A percentile compares a stretch with the other conserved stretches of the same genome.
These are phyloP conservation scores for Fusarium sp. DNA, from an alignment of 2,329 filamentous ascomycete genomes.

Conservation along the genomic window DNA sequence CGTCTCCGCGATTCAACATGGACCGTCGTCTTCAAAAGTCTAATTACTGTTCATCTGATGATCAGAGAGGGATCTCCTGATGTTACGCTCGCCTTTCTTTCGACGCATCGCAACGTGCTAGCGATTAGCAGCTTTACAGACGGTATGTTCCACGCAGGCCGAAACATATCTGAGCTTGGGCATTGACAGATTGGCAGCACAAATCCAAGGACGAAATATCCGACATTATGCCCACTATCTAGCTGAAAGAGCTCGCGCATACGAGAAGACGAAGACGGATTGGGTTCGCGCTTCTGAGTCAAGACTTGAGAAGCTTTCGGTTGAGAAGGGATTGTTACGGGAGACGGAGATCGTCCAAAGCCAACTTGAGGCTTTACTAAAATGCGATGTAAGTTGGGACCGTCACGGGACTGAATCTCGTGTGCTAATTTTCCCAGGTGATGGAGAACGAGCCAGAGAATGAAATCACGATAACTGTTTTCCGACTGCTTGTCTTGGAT, in stretches of 20 bases:
- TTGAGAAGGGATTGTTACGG: conserved; percentile 91
- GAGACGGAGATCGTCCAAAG: conserved; percentile 92
- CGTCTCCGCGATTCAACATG: conserved; percentile 95
- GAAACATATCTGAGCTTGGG: not conserved
- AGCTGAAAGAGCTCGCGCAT: conserved; percentile 82
- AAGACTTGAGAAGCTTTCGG: conserved; percentile 82
- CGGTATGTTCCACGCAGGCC: conserved; percentile 67
- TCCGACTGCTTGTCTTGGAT: conserved; percentile 89
- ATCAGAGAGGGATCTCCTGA: conserved; percentile 93
- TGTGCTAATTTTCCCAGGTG: conserved; percentile 53
- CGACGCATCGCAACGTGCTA: conserved; percentile 83
- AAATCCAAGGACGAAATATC: conserved; percentile 95
- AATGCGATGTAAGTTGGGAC: conserved; percentile 79
- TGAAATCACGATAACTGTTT: conserved; percentile 95
- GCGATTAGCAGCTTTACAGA: conserved; percentile 93
- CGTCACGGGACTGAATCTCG: not conserved
- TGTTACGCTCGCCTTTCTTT: conserved; percentile 85
- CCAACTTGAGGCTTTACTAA: conserved; percentile 85
- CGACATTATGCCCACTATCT: conserved; percentile 91
- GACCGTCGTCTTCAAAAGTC: conserved; percentile 98
- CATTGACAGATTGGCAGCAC: conserved; percentile 65
- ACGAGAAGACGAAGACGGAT: conserved; percentile 85
- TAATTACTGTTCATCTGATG: conserved; percentile 97
- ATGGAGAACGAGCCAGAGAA: conserved; percentile 91
- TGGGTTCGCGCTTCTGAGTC: conserved; percentile 87